Evolutionary conservation across 345 rosid genomes (phyloP), one percentile per base, ranked within the genome.

Genomic region (Pseudoturritis turrita): DNA sequence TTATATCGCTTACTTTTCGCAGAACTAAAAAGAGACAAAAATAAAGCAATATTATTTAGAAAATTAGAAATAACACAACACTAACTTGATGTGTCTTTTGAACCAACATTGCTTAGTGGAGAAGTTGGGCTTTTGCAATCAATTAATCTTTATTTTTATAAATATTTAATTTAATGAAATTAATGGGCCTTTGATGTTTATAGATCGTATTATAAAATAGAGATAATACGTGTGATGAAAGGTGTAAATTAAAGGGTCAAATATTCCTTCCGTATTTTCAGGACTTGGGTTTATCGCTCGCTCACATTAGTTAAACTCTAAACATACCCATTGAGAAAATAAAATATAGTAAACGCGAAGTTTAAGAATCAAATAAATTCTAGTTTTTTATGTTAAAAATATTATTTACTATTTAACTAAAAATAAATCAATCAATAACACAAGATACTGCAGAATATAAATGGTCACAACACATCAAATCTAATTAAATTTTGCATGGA

Each of bases 201-300:
- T 46, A 18, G 56, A 57, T 43, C 23, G 46, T 15, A 63, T 8
- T 53, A 33, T 54, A 55, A 50, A 67, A 50, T 58, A 14, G 53
- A 14, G 28, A 58, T 28, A 28, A 19, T 35, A 58, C 37, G 39
- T 57, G 67, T 56, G 53, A 74, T 33, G 17, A 41, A 59, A 67
- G 68, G 74, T 61, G 57, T 52, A 68, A 60, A 68, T 61, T 52
- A 61, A 53, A 75, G 57, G 36, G 79, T 75, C 70, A 75, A 61
- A 61, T 75, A 62, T 75, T 68, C 79, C 44, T 75, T 68, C 74
- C 79, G 69, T 75, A 61, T 68, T 68, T 68, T 25, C 69, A 33
- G 74, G 79, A 61, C 74, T 75, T 25, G 79, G 79, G 74, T 75
- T 68, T 44, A 65, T 62, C 74, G 69, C 70, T 62, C 74, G 69